Base-by-base conservation (phyloP, 164 flowering plant species). In the Stephania cephalantha region DNA sequence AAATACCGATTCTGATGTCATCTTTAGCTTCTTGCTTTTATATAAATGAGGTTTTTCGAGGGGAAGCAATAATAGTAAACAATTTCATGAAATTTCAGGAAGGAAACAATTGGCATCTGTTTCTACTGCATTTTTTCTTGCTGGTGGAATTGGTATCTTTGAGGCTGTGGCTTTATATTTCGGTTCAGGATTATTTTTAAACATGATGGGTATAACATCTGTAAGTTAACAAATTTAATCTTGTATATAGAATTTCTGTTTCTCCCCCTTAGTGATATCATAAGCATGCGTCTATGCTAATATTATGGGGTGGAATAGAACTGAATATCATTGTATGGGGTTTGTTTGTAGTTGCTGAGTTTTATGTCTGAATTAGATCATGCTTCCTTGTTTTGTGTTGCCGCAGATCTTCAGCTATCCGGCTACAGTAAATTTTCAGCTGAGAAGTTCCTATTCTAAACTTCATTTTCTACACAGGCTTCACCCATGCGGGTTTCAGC, bases 81-180 rank as follows among this genome's bases (percentile, higher is more conserved):
- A 81, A 69, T 71, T 63, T 63, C 46, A 18, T 68, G 79, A 78
- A 72, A 68, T 76, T 48, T 52, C 69, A 74, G 87, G 84, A 85
- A 89, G 89, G 79, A 88, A 79, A 83, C 97, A 90, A 75, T 81
- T 94, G 70, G 82, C 98, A 45, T 94, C 99, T 13, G 98, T 96
- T 53, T 91, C 99, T 52, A 94, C 98, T 44, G 97, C 99, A 71
- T 81, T 92, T 73, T 73, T 90, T 25, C 85, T 96, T 79, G 95
- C 98, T 22, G 77, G 86, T 81, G 91, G 86, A 68, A 88, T 94
- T 80, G 99, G 98, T 72, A 77, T 87, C n/a, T 76, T 91, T 78
- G 97, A 96, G 88, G 99, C 94, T 73, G 13, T 85, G 64, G 95
- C 95, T 6, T 84, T 96, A 82, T 87, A 77, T 72, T 75, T 87